Base-by-base conservation (phyloP, 2,329 filamentous ascomycete species). In the Thielaviopsis euricoi region DNA sequence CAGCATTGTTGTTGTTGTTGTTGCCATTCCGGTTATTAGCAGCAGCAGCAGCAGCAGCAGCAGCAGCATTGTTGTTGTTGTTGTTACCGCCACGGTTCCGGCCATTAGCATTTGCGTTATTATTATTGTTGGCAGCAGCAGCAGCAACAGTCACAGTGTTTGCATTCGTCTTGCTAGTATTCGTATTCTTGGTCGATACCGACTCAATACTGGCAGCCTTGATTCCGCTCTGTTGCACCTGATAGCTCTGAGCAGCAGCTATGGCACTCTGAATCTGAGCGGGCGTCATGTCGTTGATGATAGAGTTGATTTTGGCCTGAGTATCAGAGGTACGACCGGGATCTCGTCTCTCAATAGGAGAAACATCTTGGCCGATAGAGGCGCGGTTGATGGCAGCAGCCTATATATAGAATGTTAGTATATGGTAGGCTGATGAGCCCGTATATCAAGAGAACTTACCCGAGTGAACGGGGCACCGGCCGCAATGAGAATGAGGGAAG, bases 401-500 rank as follows among this genome's bases (percentile, higher is more conserved):
- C 57, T 58, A 29, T 21, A 25, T 58, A 29, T 21, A 25, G 29
- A 10, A 17, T 26, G 19, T 43, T 43, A 43, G 37, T 10, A 13
- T 17, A 10, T 29, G 3, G 12, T 10, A 33, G 29, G 12, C 29
- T 10, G 12, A 10, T 33, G 29, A 33, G 12, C 7, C n/a, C 2
- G 9, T 10, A 10, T 10, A 33, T 10, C 12, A 33, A 6, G 12
- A 33, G 29, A 33, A 33, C 57, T 59, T 50, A 59, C 57, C 21
- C 52, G 43, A 23, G 46, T 40, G 22, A 59, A 40, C 55, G 49
- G 17, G 52, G 60, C 5, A 56, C 54, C 49, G 48, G 55, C 33
- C 22, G 53, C 52, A 52, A 57, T 46, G 12, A 59, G 53, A 49
- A 59, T 25, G 25, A 59, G 23, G 6, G 57, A 55, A 15, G 50